phyloP scores from a whole-genome alignment of 345 rosid species.

The Boechera stricta region DNA sequence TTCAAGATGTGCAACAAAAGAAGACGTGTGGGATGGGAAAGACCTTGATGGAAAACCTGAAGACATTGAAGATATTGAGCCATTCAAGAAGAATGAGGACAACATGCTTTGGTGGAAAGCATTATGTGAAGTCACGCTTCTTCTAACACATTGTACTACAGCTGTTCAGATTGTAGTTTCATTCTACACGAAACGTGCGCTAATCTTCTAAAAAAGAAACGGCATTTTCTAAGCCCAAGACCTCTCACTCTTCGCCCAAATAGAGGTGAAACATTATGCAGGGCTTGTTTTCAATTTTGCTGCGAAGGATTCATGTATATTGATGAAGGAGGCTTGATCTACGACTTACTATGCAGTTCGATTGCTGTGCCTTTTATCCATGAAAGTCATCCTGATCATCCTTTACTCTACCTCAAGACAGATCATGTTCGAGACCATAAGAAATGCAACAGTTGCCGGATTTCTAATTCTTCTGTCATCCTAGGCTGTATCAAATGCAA shows the following conservation, averaged over 20 bases:
- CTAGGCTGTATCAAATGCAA: neutral
- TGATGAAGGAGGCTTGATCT: neutral
- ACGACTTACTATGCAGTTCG: neutral
- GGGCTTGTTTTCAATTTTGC: neutral
- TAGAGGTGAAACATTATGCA: too few relatives aligned
- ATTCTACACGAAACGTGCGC: neutral
- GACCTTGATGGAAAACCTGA: too few relatives aligned
- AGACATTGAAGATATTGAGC: too few relatives aligned
- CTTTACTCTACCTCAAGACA: neutral
- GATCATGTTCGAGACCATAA: neutral
- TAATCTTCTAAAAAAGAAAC: neutral
- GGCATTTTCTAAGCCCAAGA: neutral
- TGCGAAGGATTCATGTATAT: neutral
- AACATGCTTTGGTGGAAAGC: too few relatives aligned
- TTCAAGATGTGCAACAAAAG: too few relatives aligned
- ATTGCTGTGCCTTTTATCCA: neutral
- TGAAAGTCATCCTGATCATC: slow-evolving; percentile 10
- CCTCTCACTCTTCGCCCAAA: neutral
- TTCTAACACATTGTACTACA: neutral
- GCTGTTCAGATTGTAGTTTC: neutral
- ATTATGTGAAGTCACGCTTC: neutral
- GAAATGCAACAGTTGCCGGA: neutral
- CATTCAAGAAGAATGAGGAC: too few relatives aligned
- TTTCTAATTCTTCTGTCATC: neutral
- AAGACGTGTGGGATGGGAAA: too few relatives aligned